Evolutionary conservation across 495 filamentous ascomycete genomes (phyloP), one percentile per base, ranked within the genome.

Genomic region (Neurospora tetrasperma): DNA sequence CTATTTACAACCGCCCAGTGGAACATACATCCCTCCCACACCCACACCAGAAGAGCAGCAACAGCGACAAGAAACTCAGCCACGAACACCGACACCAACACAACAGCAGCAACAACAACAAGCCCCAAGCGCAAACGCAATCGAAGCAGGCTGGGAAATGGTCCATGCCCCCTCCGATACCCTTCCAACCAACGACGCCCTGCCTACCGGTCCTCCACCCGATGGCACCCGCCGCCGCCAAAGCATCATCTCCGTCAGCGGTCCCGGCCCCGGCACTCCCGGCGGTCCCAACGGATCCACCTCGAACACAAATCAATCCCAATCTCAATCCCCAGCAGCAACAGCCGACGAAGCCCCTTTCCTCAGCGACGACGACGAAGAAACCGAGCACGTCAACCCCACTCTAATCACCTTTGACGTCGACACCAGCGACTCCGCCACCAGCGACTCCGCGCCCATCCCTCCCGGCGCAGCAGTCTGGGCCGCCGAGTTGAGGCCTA

Each of bases 341-440:
- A 16, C 27, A 11, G 77, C 73, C 48, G 71, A 78, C 14, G 38
- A 78, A 76, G 0, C 78, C 14, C 54, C 54, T 27, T 66, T 66
- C 54, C 54, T 66, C 54, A 66, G 54, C 27, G 54, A 83, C 69
- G 85, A 86, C 69, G 86, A 87, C 48, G 86, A 88, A 70, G 85
- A 87, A 38, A 73, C 77, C 20, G 85, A 88, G 41, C 75, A 83
- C 31, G 76, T 85, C 23, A 85, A 84, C 71, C 80, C 85, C 4
- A 87, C 86, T 0, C 75, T 88, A 2, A 87, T 88, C n/a, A 87
- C 84, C 71, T 88, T 88, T 69, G 86, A 88, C 75, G 86, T 88
- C 39, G 86, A 88, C 69, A 81, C 85, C 9, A 83, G 82, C 48
- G 84, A 86, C 62, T 78, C 81, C n/a, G 35, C 40, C 70, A 46